A percentile compares a stretch with the other conserved stretches of the same genome.
phyloP scores from a whole-genome alignment of 2,329 filamentous ascomycete species.

The Fusarium mundagurra region DNA sequence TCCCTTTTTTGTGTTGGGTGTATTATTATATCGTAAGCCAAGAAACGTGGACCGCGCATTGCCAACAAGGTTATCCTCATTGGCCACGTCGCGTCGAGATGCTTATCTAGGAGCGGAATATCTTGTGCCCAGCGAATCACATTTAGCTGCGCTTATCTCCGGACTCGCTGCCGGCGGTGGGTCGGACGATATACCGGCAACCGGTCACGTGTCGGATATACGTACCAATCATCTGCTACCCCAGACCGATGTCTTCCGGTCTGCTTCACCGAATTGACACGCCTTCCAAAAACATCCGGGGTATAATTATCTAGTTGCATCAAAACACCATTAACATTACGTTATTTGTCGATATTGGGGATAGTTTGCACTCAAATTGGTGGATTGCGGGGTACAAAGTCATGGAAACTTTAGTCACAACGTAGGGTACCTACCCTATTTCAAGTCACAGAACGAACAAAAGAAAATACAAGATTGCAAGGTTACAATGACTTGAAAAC shows the following conservation, averaged over 20 bases:
- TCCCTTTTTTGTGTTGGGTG: background rate
- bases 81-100: constrained; percentile 1
- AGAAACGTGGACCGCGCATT: constrained; percentile 6
- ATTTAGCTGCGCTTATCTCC: background rate
- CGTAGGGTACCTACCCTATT: constrained; percentile 2
- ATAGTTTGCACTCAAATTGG: background rate
- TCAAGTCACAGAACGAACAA: background rate
- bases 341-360: background rate
- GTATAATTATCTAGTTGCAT: constrained; percentile 21
- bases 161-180: constrained; percentile 17
- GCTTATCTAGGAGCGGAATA: constrained; percentile 24
- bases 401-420: constrained; percentile 13
- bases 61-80: constrained; percentile 20
- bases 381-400: background rate
- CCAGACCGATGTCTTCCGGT: constrained; percentile 28
- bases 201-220: constrained; percentile 29
- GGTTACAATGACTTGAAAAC: background rate
- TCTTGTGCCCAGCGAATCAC: constrained; percentile 14
- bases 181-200: constrained; percentile 16
- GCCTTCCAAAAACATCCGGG: constrained; percentile 27
- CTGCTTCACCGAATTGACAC: constrained; percentile 9
- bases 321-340: constrained; percentile 12
- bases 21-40: constrained; percentile 18
- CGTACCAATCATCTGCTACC: constrained; percentile 1
- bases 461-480: background rate